A percentile compares a stretch with the other conserved stretches of the same genome.
Conservation (phyloP, 73 alveolate genomes). For the Paramecium sonneborni region DNA sequence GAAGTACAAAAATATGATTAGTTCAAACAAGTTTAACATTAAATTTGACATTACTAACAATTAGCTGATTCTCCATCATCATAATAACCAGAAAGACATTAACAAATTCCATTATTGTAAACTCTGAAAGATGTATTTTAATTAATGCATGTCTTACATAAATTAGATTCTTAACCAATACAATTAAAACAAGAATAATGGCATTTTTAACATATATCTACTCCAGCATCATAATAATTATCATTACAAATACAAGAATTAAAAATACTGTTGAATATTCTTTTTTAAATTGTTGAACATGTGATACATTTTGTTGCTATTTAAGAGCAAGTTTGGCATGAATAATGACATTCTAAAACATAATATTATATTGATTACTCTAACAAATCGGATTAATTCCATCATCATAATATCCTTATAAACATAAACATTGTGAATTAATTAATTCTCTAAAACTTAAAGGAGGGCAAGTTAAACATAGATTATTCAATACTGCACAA, state of each 20-base stretch:
- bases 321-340: neutral
- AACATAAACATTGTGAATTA: neutral
- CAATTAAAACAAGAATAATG: conserved; percentile 13
- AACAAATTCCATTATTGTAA: neutral
- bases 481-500: neutral
- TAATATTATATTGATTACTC: neutral
- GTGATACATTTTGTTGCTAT: neutral
- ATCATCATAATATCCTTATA: neutral
- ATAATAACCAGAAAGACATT: neutral
- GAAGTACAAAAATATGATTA: neutral
- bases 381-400: neutral
- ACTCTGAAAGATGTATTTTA: neutral
- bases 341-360: neutral
- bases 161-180: neutral
- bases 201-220: neutral
- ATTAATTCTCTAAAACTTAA: neutral
- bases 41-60: neutral
- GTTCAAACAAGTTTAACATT: neutral
- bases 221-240: neutral
- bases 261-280: neutral
- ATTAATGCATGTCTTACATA: neutral
- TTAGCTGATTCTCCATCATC: neutral
- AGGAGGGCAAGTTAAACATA: neutral
- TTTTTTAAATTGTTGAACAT: neutral
- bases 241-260: neutral